Conservation (phyloP, 495 filamentous ascomycete genomes). For the Amphirosellinia nigrospora region DNA sequence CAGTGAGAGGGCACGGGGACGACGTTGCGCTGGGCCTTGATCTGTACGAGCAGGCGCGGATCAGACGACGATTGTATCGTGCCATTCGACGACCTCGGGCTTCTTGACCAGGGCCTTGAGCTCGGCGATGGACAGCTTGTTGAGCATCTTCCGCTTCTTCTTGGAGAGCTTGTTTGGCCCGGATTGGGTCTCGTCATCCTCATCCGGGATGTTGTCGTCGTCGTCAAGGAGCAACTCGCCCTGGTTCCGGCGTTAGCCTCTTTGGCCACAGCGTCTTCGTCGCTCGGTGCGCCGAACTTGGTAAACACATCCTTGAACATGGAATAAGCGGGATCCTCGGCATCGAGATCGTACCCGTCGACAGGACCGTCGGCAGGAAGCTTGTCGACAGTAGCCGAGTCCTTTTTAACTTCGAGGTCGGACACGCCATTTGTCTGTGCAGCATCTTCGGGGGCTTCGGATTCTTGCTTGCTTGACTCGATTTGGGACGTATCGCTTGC, state of each 20-base stretch:
- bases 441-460: conserved; percentile 36
- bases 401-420: conserved; percentile 51
- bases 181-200: conserved; percentile 74
- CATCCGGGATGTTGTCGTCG: conserved; percentile 86
- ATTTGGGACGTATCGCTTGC: conserved; percentile 30
- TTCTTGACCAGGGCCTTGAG: conserved; percentile 90
- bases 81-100: conserved; percentile 97
- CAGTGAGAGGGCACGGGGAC: conserved; percentile 94
- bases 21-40: conserved; percentile 94
- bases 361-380: conserved; percentile 53
- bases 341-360: conserved; percentile 53
- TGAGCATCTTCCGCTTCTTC: conserved; percentile 88
- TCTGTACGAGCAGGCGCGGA: conserved; percentile 85
- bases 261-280: conserved; percentile 61
- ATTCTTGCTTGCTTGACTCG: conserved; percentile 33
- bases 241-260: conserved; percentile 75
- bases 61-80: conserved; percentile 90
- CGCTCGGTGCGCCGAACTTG: conserved; percentile 66
- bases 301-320: conserved; percentile 82
- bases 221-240: conserved; percentile 86
- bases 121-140: conserved; percentile 92
- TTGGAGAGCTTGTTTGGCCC: conserved; percentile 78
- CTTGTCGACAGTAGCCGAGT: conserved; percentile 39
- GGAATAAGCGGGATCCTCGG: conserved; percentile 78
- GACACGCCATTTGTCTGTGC: conserved; percentile 33